Evolutionary conservation across 176 grass and related monocot genomes (phyloP).

Genomic region (Thinopyrum elongatum): DNA sequence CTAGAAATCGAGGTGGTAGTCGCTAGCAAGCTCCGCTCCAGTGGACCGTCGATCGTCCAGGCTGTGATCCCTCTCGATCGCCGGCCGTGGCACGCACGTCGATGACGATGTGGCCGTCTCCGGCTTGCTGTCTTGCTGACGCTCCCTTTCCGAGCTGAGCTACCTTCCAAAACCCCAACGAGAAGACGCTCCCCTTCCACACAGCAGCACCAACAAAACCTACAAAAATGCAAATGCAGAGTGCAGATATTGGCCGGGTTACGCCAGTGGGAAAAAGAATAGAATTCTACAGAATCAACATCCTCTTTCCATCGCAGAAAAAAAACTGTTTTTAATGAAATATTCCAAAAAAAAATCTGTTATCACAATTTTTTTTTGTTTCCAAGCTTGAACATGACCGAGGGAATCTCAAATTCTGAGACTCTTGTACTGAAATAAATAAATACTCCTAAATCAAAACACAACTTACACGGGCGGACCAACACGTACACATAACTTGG

Average conservation of each 20-base stretch:
- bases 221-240: background rate
- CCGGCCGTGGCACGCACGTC: background rate
- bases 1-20: background rate
- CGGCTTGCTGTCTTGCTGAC: background rate
- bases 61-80: background rate
- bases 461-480: too few relatives aligned
- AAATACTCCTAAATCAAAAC: background rate
- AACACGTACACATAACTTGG: background rate
- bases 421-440: background rate
- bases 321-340: too few relatives aligned
- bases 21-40: background rate
- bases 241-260: background rate
- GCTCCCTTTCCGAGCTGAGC: background rate
- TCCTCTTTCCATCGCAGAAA: too few relatives aligned
- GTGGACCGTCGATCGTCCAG: background rate
- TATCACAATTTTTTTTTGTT: background rate
- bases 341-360: too few relatives aligned
- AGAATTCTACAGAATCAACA: too few relatives aligned
- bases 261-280: background rate
- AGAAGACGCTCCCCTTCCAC: background rate
- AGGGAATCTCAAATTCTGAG: background rate
- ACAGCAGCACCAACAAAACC: background rate
- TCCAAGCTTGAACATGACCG: background rate
- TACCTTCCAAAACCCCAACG: background rate
- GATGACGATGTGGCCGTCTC: background rate